Conservation (phyloP, 2,329 filamentous ascomycete genomes). For the Colletotrichum euphorbiae region DNA sequence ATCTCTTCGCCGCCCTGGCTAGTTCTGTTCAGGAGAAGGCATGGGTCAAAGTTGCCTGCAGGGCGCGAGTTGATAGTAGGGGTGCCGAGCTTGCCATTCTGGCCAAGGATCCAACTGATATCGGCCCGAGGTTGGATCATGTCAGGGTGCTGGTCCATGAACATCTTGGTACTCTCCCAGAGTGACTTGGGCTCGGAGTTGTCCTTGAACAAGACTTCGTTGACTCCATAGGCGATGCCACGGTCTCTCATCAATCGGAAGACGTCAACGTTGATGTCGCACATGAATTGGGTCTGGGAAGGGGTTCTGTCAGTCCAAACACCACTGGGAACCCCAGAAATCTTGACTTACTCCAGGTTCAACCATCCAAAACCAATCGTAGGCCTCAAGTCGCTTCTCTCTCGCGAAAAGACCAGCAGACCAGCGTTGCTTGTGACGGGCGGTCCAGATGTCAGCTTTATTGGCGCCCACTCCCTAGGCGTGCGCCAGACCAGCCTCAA, state of each 20-base stretch:
- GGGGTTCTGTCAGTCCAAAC: slow-evolving; percentile 25
- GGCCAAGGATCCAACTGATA: slow-evolving; percentile 60
- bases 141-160: slow-evolving; percentile 58
- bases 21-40: neutral
- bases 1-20: slow-evolving; percentile 13
- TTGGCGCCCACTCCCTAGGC: slow-evolving; percentile 72
- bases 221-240: slow-evolving; percentile 81
- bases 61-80: neutral
- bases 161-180: slow-evolving; percentile 58
- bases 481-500: slow-evolving; percentile 71
- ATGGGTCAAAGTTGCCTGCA: slow-evolving; percentile 18
- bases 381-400: slow-evolving; percentile 74
- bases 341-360: slow-evolving; percentile 65
- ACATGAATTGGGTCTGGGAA: slow-evolving; percentile 64
- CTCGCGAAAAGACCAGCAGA: slow-evolving; percentile 86
- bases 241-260: slow-evolving; percentile 89
- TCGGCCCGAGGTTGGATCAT: slow-evolving; percentile 61
- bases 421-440: slow-evolving; percentile 85
- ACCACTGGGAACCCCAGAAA: neutral
- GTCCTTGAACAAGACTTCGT: slow-evolving; percentile 60
- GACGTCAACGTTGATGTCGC: slow-evolving; percentile 82
- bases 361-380: slow-evolving; percentile 71
- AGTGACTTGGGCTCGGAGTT: slow-evolving; percentile 56
- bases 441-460: slow-evolving; percentile 71
- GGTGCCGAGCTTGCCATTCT: slow-evolving; percentile 11